Percentiles rank a stretch among this genome's conserved stretches.
Evolutionary conservation across 495 filamentous ascomycete genomes (phyloP).

Genomic region (Aspergillus heteromorphus): DNA sequence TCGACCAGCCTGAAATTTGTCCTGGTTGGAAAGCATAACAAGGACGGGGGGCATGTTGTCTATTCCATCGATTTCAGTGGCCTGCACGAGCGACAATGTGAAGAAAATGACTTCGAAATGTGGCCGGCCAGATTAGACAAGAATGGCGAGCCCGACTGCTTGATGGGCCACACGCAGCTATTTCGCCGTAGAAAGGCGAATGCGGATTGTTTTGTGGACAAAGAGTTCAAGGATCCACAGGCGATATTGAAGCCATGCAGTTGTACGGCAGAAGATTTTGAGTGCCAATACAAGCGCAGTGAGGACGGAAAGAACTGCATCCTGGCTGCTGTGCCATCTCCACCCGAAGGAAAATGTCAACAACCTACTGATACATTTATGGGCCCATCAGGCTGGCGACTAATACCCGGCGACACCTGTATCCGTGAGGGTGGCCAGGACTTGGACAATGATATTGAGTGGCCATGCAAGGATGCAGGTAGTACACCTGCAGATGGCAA

Average conservation of each 20-base stretch:
- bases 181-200: conserved; percentile 77
- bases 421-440: conserved; percentile 48
- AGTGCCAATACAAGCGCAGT: conserved; percentile 80
- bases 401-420: conserved; percentile 89
- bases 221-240: conserved; percentile 71
- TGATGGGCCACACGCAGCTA: conserved; percentile 91
- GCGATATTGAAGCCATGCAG: conserved; percentile 64
- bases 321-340: conserved; percentile 44
- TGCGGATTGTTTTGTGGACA: conserved; percentile 80
- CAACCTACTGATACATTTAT: conserved; percentile 61
- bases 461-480: conserved; percentile 47
- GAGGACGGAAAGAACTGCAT: conserved; percentile 63
- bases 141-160: conserved; percentile 72
- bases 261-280: conserved; percentile 78
- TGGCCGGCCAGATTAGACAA: conserved; percentile 82
- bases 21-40: conserved; percentile 52
- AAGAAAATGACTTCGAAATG: conserved; percentile 71
- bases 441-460: conserved; percentile 39
- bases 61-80: conserved; percentile 77
- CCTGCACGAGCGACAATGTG: conserved; percentile 76
- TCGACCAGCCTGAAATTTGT: conserved; percentile 89
- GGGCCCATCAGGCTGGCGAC: conserved; percentile 82
- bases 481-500: conserved; percentile 51
- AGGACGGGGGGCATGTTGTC: conserved; percentile 47
- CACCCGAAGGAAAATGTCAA: conserved; percentile 61